These are phyloP conservation scores for Rossbeevera mucosa DNA, from an alignment of 768 basidiomycete species.

Conservation along the genomic window DNA sequence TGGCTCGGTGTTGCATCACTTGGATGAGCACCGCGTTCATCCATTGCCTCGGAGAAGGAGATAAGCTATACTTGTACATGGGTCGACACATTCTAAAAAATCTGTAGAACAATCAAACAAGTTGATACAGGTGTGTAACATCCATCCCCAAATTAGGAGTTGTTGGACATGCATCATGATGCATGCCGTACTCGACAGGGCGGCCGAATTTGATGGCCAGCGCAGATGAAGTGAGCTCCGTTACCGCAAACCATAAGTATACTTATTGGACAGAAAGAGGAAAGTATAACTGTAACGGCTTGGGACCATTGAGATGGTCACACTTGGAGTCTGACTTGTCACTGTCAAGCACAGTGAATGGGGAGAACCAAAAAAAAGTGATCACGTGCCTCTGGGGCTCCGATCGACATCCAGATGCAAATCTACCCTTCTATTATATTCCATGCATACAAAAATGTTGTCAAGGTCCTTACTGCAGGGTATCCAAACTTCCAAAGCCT, in stretches of 20 bases:
- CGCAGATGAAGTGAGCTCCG: background rate
- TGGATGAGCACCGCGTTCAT: background rate
- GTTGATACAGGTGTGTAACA: no score
- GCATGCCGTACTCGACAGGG: no score
- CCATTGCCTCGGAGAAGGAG: background rate
- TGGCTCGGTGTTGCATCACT: background rate
- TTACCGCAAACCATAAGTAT: background rate
- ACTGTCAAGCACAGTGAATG: no score
- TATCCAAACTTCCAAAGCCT: background rate
- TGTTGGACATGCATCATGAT: no score
- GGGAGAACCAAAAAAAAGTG: no score
- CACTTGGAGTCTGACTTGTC: no score
- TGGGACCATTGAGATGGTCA: no score
- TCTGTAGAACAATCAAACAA: background rate
- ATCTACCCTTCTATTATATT: background rate
- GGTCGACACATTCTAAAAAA: background rate
- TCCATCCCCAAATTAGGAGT: no score
- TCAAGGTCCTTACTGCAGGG: background rate
- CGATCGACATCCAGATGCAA: no score
- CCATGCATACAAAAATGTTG: background rate
- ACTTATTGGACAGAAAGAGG: no score
- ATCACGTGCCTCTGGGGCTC: no score
- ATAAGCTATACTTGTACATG: background rate
- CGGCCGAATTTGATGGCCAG: background rate
- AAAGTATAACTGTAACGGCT: no score